phyloP scores from a whole-genome alignment of 257 asterid species.

The Pogostemon cablin region DNA sequence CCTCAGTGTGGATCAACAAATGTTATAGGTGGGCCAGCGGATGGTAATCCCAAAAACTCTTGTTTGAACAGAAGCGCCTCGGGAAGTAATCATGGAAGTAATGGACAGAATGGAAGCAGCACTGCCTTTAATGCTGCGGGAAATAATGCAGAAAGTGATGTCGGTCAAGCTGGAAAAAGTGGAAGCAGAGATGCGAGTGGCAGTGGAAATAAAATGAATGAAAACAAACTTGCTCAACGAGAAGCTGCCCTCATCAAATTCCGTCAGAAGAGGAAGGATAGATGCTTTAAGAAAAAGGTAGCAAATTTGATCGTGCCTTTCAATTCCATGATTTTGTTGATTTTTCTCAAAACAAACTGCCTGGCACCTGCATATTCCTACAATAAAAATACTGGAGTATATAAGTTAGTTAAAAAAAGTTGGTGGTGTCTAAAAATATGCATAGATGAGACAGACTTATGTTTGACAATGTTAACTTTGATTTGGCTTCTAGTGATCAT shows the following conservation, averaged over 20 bases:
- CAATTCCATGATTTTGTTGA: slow-evolving; percentile 5
- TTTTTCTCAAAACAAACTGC: background rate
- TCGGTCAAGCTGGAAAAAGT: slow-evolving; percentile 57
- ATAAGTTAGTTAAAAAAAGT: background rate
- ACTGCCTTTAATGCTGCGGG: slow-evolving; percentile 46
- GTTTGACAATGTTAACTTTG: background rate
- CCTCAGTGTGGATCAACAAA: slow-evolving; percentile 53
- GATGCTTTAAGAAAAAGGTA: slow-evolving; percentile 80
- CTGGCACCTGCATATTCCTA: background rate
- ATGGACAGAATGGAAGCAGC: slow-evolving; percentile 57
- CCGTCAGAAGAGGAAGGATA: slow-evolving; percentile 71
- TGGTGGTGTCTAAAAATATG: slow-evolving; percentile 10
- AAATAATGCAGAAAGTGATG: slow-evolving; percentile 58
- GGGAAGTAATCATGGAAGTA: slow-evolving; percentile 73
- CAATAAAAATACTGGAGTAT: background rate
- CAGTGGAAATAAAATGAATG: slow-evolving; percentile 54
- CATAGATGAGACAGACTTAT: background rate
- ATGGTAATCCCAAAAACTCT: slow-evolving; percentile 43
- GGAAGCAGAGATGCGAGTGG: slow-evolving; percentile 61
- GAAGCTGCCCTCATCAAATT: slow-evolving; percentile 76
- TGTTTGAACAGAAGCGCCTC: slow-evolving; percentile 68
- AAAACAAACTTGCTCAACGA: slow-evolving; percentile 55
- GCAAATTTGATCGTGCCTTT: slow-evolving; percentile 11
- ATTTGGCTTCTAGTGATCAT: background rate
- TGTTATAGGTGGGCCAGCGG: slow-evolving; percentile 46